Percentiles rank a stretch among this genome's conserved stretches.
Evolutionary conservation across 2,329 filamentous ascomycete species (phyloP).

Genomic region (Colletotrichum tropicale): DNA sequence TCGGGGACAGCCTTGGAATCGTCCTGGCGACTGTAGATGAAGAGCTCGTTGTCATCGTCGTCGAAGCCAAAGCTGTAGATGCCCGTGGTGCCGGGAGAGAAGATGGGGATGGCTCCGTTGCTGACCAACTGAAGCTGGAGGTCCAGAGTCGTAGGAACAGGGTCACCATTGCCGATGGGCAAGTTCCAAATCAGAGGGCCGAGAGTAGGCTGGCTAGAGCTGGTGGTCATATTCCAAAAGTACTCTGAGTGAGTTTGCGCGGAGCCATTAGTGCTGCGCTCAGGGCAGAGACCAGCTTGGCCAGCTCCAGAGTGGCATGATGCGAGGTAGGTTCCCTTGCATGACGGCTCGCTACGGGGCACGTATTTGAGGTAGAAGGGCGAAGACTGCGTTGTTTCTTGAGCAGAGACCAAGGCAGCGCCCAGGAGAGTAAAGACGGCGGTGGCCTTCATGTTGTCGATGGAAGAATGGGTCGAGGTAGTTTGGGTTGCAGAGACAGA

Average conservation of each 20-base stretch:
- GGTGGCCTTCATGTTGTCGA: conserved; percentile 5
- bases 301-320: conserved; percentile 18
- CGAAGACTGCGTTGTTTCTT: not conserved
- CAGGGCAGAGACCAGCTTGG: conserved; percentile 14
- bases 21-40: not conserved
- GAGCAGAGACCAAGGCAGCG: not conserved
- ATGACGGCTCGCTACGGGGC: not conserved
- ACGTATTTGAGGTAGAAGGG: conserved; percentile 13
- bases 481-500: not conserved
- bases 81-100: not conserved
- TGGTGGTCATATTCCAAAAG: not conserved
- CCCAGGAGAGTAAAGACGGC: not conserved
- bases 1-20: conserved; percentile 7
- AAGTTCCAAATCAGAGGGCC: conserved; percentile 14
- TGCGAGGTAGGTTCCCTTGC: not conserved
- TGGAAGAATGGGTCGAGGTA: not conserved
- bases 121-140: conserved; percentile 3
- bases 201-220: not conserved
- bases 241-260: not conserved
- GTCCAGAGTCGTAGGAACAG: not conserved
- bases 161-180: conserved; percentile 1
- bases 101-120: conserved; percentile 16
- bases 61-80: conserved; percentile 11
- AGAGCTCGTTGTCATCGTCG: not conserved
- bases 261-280: not conserved